Evolutionary conservation across 2,329 filamentous ascomycete genomes (phyloP).

Genomic region (Trichoderma polysporum): DNA sequence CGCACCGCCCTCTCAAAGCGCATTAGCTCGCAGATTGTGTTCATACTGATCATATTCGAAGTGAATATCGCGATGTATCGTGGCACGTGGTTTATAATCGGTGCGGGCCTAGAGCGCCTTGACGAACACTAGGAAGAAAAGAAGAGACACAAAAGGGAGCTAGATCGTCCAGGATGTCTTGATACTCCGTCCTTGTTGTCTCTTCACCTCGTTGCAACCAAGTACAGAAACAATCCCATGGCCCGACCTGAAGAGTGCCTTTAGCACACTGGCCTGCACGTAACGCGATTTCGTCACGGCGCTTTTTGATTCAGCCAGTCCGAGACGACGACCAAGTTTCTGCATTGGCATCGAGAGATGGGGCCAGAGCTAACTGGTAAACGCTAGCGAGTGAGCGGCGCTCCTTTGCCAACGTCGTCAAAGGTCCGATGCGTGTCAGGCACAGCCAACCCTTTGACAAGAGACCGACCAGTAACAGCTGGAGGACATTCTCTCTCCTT

Average conservation of each 20-base stretch:
- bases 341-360: not conserved
- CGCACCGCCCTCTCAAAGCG: not conserved
- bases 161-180: not conserved
- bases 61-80: not conserved
- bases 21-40: not conserved
- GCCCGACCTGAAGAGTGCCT: not conserved
- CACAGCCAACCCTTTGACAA: not conserved
- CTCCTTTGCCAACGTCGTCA: not conserved
- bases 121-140: slow-evolving; percentile 20
- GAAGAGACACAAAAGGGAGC: slow-evolving; percentile 20
- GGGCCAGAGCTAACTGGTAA: not conserved
- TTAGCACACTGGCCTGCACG: not conserved
- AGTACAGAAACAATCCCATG: not conserved
- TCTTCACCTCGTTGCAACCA: not conserved
- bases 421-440: slow-evolving; percentile 12
- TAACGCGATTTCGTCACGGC: not conserved
- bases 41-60: not conserved
- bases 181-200: not conserved
- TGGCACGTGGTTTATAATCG: slow-evolving; percentile 32
- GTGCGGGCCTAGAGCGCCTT: slow-evolving; percentile 32
- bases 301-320: not conserved
- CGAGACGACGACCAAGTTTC: slow-evolving; percentile 6
- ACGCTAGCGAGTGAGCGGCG: slow-evolving; percentile 15
- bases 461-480: not conserved
- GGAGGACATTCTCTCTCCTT: not conserved